A percentile compares a stretch with the other conserved stretches of the same genome.
Conservation (phyloP, 352 stramenopile genomes). For the Hyaloperonospora brassicae region DNA sequence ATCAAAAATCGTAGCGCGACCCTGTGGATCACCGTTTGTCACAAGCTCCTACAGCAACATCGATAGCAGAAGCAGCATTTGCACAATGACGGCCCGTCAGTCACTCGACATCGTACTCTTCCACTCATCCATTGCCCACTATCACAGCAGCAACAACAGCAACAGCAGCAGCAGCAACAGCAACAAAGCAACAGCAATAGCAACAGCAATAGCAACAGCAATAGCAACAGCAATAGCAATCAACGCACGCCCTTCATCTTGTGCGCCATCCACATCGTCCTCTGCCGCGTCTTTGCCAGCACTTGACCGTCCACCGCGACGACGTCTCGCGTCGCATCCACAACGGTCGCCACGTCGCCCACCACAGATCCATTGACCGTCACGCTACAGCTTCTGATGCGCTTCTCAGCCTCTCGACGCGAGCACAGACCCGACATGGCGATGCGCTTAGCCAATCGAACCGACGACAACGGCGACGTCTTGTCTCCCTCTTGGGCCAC, state of each 20-base stretch:
- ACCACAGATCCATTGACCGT: constrained; percentile 66
- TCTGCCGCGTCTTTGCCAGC: constrained; percentile 33
- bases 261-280: constrained; percentile 82
- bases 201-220: too few species aligned
- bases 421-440: constrained; percentile 78
- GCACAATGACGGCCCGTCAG: too few species aligned
- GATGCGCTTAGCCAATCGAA: constrained; percentile 78
- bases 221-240: background rate
- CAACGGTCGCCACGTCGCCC: constrained; percentile 45
- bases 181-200: background rate
- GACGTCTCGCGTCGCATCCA: constrained; percentile 43
- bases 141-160: background rate
- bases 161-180: background rate
- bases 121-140: background rate
- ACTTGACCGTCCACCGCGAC: constrained; percentile 49
- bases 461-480: background rate
- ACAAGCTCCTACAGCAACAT: constrained; percentile 54
- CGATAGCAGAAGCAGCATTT: background rate
- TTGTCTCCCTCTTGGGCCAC: background rate
- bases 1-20: constrained; percentile 83
- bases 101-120: background rate
- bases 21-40: constrained; percentile 67
- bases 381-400: constrained; percentile 65
- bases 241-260: constrained; percentile 71
- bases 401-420: constrained; percentile 73